Percentiles rank a stretch among this genome's conserved stretches.
These are phyloP conservation scores for Podila minutissima DNA, from an alignment of 192 early-diverging fungal genomes.

Conservation along the genomic window DNA sequence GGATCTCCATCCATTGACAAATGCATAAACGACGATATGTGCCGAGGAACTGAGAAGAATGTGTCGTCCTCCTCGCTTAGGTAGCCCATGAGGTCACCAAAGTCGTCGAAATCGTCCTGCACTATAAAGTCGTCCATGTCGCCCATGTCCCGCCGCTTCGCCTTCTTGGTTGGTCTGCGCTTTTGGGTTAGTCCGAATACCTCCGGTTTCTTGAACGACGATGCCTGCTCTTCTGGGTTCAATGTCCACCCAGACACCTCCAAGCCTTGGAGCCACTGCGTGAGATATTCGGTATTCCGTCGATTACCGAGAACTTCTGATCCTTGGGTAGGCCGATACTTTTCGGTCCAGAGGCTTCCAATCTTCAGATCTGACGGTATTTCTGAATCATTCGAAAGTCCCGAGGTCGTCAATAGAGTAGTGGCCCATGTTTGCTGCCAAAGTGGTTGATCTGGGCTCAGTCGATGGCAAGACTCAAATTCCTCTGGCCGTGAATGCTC, in stretches of 20 bases:
- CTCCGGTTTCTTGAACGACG: slow-evolving; percentile 1
- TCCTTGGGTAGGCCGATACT: slow-evolving; percentile 36
- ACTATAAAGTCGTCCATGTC: slow-evolving; percentile 45
- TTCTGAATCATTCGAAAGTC: neutral
- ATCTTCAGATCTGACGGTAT: slow-evolving; percentile 19
- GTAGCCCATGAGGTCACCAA: slow-evolving; percentile 30
- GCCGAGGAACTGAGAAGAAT: slow-evolving; percentile 11
- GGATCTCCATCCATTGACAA: slow-evolving; percentile 1
- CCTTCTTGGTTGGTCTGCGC: slow-evolving; percentile 19
- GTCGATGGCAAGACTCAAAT: slow-evolving; percentile 39
- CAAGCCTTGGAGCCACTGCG: slow-evolving; percentile 37
- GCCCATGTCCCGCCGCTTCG: slow-evolving; percentile 14
- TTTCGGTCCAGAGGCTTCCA: slow-evolving; percentile 44
- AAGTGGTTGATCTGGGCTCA: slow-evolving; percentile 16
- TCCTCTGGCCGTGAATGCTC: slow-evolving; percentile 2
- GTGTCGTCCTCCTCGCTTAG: slow-evolving; percentile 27
- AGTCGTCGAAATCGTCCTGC: slow-evolving; percentile 32
- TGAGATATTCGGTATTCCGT: slow-evolving; percentile 34
- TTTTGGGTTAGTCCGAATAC: slow-evolving; percentile 23
- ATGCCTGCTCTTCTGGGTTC: slow-evolving; percentile 32
- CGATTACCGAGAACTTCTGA: slow-evolving; percentile 36
- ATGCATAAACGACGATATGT: slow-evolving; percentile 18
- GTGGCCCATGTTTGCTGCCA: slow-evolving; percentile 36
- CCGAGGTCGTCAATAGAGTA: slow-evolving; percentile 10
- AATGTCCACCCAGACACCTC: slow-evolving; percentile 46